Conservation (phyloP, 495 filamentous ascomycete species). For the Lasiosphaeria hispida region DNA sequence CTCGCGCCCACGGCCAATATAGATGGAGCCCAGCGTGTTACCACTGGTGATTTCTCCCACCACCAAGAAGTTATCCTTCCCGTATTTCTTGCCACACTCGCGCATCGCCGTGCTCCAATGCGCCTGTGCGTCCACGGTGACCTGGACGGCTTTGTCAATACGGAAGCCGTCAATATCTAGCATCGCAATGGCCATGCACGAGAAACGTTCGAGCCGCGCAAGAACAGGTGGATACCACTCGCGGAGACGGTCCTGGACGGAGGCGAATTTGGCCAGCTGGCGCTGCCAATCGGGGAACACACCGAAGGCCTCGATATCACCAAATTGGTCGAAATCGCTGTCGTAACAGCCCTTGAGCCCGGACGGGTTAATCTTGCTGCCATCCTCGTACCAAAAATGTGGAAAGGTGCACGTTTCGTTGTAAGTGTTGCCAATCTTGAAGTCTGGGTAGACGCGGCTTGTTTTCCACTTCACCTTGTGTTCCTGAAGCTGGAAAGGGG, state of each 20-base stretch:
- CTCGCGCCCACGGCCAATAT: conserved; percentile 63
- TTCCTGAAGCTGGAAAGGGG: conserved; percentile 57
- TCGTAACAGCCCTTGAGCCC: conserved; percentile 61
- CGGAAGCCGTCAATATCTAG: conserved; percentile 71
- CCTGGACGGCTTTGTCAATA: conserved; percentile 66
- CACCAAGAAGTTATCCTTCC: conserved; percentile 64
- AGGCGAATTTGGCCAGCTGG: conserved; percentile 70
- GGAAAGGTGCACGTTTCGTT: conserved; percentile 62
- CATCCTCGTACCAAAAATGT: conserved; percentile 65
- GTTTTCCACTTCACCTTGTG: conserved; percentile 60
- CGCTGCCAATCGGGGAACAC: conserved; percentile 64
- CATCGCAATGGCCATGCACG: conserved; percentile 61
- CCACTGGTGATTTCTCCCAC: conserved; percentile 65
- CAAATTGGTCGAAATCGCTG: conserved; percentile 71
- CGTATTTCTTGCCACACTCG: conserved; percentile 53
- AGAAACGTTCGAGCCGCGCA: conserved; percentile 59
- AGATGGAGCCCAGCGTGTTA: conserved; percentile 62
- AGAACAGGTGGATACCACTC: conserved; percentile 65
- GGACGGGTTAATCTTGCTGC: conserved; percentile 48
- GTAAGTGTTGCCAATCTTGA: conserved; percentile 57
- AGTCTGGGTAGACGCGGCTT: conserved; percentile 60
- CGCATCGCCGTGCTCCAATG: conserved; percentile 54
- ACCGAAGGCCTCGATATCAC: conserved; percentile 67
- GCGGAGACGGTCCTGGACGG: conserved; percentile 70
- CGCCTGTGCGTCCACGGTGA: conserved; percentile 62